Conservation (phyloP, 345 rosid genomes). For the Xanthoceras sorbifolium region DNA sequence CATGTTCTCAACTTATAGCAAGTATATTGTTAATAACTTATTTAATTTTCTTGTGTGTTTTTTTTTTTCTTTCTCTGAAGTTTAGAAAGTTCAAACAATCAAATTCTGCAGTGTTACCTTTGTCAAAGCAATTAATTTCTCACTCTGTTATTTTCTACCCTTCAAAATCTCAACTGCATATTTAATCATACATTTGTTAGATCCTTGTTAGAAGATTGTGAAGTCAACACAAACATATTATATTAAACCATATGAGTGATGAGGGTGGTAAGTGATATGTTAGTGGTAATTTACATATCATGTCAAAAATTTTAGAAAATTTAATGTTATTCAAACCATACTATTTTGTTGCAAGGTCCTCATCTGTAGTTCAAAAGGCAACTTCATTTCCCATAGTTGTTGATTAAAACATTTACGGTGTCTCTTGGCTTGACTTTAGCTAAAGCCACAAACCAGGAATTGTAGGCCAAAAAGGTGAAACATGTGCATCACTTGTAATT, state of each 20-base stretch:
- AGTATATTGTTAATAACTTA: neutral
- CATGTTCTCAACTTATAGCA: no score
- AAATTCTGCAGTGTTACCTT: neutral
- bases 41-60: neutral
- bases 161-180: neutral
- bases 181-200: neutral
- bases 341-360: neutral
- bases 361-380: neutral
- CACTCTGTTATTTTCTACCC: neutral
- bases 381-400: neutral
- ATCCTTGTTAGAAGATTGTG: no score
- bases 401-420: neutral
- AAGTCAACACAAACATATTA: neutral
- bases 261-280: no score
- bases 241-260: no score
- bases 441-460: neutral
- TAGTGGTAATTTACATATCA: no score
- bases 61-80: no score
- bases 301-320: no score
- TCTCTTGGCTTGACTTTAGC: neutral
- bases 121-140: neutral
- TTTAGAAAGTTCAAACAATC: no score
- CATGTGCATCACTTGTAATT: neutral
- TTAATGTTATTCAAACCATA: no score
- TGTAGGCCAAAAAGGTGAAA: neutral